Percentiles rank a stretch among this genome's conserved stretches.
Conservation (phyloP, 2,329 filamentous ascomycete genomes). For the Cadophora gregata region DNA sequence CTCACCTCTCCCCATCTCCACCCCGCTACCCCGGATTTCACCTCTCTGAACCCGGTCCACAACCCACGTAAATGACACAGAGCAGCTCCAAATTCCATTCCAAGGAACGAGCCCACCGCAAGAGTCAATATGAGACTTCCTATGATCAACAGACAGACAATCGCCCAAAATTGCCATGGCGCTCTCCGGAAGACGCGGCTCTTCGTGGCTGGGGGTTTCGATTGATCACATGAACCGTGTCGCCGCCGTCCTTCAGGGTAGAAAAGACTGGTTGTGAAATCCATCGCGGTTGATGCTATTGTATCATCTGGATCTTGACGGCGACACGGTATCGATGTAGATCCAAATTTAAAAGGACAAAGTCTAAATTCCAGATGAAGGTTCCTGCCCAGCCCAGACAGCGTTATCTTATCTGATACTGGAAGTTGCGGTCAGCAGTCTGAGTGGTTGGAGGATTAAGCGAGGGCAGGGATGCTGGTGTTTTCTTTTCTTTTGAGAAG, state of each 20-base stretch:
- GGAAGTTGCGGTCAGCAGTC: background rate
- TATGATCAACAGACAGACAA: background rate
- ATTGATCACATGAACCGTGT: background rate
- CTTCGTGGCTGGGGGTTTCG: background rate
- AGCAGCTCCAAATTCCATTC: background rate
- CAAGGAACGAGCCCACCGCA: background rate
- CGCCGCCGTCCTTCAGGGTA: background rate
- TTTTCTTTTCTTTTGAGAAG: slow-evolving; percentile 2
- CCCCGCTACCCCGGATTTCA: slow-evolving; percentile 10
- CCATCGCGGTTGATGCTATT: background rate
- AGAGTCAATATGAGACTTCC: background rate
- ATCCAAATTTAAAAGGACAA: background rate
- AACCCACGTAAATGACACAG: background rate
- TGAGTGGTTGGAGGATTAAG: slow-evolving; percentile 16
- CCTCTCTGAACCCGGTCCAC: background rate
- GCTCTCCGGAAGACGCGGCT: background rate
- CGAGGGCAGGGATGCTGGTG: slow-evolving; percentile 11
- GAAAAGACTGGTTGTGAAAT: background rate
- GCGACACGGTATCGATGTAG: no score
- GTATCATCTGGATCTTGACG: background rate
- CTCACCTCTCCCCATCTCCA: slow-evolving; percentile 22
- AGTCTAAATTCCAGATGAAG: background rate
- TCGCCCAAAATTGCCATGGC: background rate
- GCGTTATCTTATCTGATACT: slow-evolving; percentile 12
- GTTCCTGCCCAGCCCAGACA: background rate